Percentiles rank a stretch among this genome's conserved stretches.
phyloP scores from a whole-genome alignment of 331 rosid species.

The Pyrus hybrid region DNA sequence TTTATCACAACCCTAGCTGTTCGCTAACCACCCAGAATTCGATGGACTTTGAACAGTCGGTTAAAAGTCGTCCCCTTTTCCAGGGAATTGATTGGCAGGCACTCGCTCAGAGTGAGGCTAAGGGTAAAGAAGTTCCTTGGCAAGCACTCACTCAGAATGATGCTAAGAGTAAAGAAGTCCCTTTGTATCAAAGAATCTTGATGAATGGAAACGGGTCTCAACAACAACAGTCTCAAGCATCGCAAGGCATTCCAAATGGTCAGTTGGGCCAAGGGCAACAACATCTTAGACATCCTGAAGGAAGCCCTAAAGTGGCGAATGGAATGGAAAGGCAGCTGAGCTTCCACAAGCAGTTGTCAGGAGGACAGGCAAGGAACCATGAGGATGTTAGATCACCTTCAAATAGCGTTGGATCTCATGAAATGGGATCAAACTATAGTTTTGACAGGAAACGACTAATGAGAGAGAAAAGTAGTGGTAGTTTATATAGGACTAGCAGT shows the following conservation, averaged over 20 bases:
- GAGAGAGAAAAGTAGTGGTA: constrained; percentile 58
- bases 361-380: constrained; percentile 66
- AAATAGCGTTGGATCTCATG: constrained; percentile 87
- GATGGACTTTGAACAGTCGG: constrained; percentile 84
- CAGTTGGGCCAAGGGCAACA: constrained; percentile 64
- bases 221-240: constrained; percentile 65
- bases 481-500: constrained; percentile 61
- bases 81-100: constrained; percentile 93
- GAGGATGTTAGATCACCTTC: constrained; percentile 80
- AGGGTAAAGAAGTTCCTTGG: constrained; percentile 70
- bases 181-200: constrained; percentile 43
- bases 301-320: constrained; percentile 55
- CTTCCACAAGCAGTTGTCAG: constrained; percentile 73
- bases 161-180: constrained; percentile 63
- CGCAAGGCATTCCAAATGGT: constrained; percentile 51
- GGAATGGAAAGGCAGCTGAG: constrained; percentile 85
- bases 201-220: constrained; percentile 54
- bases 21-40: constrained; percentile 63
- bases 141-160: constrained; percentile 69
- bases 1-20: constrained; percentile 96
- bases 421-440: constrained; percentile 69
- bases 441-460: constrained; percentile 59
- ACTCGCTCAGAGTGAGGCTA: constrained; percentile 65
- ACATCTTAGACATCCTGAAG: constrained; percentile 52
- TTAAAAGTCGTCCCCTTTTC: constrained; percentile 86